A percentile compares a stretch with the other conserved stretches of the same genome.
phyloP scores from a whole-genome alignment of 768 basidiomycete species.

The Mycena galericulata region DNA sequence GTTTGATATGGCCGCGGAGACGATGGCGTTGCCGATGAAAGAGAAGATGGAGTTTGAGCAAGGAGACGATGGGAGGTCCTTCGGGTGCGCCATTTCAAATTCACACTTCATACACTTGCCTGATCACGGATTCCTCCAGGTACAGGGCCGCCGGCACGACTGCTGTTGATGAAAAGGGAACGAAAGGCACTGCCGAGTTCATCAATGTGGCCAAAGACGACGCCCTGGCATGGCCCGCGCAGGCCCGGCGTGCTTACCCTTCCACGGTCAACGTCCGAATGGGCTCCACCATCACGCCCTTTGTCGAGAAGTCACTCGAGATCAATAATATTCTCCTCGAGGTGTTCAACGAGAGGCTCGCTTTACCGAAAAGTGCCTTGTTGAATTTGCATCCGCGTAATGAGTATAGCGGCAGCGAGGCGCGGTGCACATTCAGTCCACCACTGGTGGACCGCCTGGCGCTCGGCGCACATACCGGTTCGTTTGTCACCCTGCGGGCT shows the following conservation, averaged over 20 bases:
- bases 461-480: too few species aligned
- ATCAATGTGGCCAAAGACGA: slow-evolving; percentile 65
- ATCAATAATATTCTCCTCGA: slow-evolving; percentile 55
- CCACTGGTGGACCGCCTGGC: slow-evolving; percentile 22
- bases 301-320: slow-evolving; percentile 37
- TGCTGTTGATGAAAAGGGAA: slow-evolving; percentile 58
- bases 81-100: slow-evolving; percentile 47
- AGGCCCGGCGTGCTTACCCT: slow-evolving; percentile 59
- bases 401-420: slow-evolving; percentile 56
- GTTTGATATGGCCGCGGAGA: slow-evolving; percentile 56
- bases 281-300: slow-evolving; percentile 43
- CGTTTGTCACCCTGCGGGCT: too few species aligned
- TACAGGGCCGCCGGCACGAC: slow-evolving; percentile 60
- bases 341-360: slow-evolving; percentile 56
- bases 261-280: slow-evolving; percentile 53
- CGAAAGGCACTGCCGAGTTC: slow-evolving; percentile 56
- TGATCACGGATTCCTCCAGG: slow-evolving; percentile 59
- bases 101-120: slow-evolving; percentile 39
- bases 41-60: slow-evolving; percentile 60
- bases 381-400: slow-evolving; percentile 47
- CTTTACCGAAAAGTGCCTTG: slow-evolving; percentile 55
- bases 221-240: slow-evolving; percentile 55
- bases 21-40: slow-evolving; percentile 53
- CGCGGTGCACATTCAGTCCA: slow-evolving; percentile 54
- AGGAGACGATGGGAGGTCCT: slow-evolving; percentile 54